These are phyloP conservation scores for Fusarium guadeloupense DNA, from an alignment of 2,329 filamentous ascomycete species.

Conservation along the genomic window DNA sequence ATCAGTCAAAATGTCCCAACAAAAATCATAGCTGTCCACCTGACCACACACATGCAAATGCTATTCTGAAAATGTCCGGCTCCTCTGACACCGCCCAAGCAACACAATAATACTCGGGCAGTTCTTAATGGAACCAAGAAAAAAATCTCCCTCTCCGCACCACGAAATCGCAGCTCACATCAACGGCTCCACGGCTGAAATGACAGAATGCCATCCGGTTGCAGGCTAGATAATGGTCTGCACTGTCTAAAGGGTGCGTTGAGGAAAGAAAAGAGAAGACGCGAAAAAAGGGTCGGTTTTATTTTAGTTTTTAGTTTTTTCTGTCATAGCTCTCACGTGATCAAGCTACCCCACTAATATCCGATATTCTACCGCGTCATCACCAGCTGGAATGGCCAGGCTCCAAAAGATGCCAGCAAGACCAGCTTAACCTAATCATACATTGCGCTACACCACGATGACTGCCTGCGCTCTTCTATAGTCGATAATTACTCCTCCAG, in stretches of 20 bases:
- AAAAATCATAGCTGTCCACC: no score
- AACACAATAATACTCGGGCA: conserved; percentile 58
- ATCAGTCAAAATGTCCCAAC: no score
- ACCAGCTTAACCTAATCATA: conserved; percentile 23
- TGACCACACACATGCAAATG: neutral
- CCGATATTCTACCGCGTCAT: conserved; percentile 39
- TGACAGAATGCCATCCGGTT: conserved; percentile 75
- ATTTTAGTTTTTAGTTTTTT: conserved; percentile 15
- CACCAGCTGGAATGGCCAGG: conserved; percentile 33
- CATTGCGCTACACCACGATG: conserved; percentile 36
- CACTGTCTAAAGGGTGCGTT: conserved; percentile 89
- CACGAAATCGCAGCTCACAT: conserved; percentile 69
- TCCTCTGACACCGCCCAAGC: conserved; percentile 56
- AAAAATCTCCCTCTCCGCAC: conserved; percentile 61
- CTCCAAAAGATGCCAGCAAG: conserved; percentile 44
- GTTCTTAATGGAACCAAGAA: conserved; percentile 65
- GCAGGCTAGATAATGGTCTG: conserved; percentile 73
- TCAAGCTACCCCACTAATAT: conserved; percentile 37
- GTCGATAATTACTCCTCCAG: conserved; percentile 20
- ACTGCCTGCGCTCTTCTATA: conserved; percentile 40
- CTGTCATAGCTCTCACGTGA: conserved; percentile 30
- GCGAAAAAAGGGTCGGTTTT: conserved; percentile 13
- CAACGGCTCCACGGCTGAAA: conserved; percentile 67
- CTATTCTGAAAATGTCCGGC: conserved; percentile 46
- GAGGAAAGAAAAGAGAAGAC: conserved; percentile 49